Evolutionary conservation across 2,329 filamentous ascomycete species (phyloP).

Genomic region (Ophiostoma triangulosporum): DNA sequence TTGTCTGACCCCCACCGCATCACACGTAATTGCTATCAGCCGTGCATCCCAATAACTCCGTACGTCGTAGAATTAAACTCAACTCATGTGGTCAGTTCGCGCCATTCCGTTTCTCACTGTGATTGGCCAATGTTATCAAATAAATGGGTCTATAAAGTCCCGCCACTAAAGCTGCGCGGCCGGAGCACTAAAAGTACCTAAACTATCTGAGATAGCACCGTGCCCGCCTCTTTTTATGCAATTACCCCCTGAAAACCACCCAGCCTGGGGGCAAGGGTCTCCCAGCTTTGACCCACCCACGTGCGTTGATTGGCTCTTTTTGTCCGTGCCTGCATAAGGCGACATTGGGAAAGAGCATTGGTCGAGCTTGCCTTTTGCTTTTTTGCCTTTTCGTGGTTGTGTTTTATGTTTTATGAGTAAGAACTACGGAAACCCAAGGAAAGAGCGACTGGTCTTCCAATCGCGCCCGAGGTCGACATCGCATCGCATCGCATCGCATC

Average conservation of each 20-base stretch:
- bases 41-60: not conserved
- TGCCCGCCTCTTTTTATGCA: not conserved
- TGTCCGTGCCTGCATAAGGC: conserved; percentile 14
- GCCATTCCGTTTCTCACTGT: too few relatives aligned
- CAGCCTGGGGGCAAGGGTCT: conserved; percentile 5
- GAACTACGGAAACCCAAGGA: too few relatives aligned
- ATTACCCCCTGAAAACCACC: not conserved
- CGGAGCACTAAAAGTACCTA: too few relatives aligned
- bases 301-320: conserved; percentile 10
- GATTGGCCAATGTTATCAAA: too few relatives aligned
- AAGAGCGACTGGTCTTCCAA: not conserved
- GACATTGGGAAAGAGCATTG: not conserved
- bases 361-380: not conserved
- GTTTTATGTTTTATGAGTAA: not conserved
- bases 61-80: not conserved
- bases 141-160: not conserved
- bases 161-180: not conserved
- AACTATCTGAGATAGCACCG: not conserved
- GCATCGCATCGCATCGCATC: too few relatives aligned
- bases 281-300: conserved; percentile 6
- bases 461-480: too few relatives aligned
- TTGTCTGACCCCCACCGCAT: not conserved
- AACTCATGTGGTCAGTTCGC: too few relatives aligned
- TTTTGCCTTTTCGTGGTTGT: not conserved
- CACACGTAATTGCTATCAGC: not conserved